These are phyloP conservation scores for Tylopilus sp. DNA, from an alignment of 768 basidiomycete species.

Conservation along the genomic window DNA sequence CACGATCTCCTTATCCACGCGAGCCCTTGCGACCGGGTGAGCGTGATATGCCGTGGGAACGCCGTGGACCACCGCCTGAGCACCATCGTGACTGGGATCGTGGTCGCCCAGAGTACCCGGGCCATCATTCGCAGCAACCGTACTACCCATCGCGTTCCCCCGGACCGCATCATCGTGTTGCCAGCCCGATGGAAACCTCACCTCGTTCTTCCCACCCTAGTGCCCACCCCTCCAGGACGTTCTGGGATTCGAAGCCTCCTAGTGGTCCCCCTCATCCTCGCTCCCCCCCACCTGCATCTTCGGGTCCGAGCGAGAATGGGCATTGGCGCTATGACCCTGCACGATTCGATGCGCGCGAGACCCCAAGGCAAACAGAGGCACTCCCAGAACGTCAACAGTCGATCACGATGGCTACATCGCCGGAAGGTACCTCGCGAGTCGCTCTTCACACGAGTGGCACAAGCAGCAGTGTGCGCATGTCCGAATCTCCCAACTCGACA, in stretches of 20 bases:
- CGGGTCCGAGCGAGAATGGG: constrained; percentile 40
- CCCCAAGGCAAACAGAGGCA: constrained; percentile 29
- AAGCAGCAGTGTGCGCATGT: constrained; percentile 38
- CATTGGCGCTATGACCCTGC: constrained; percentile 61
- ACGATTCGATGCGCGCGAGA: constrained; percentile 48
- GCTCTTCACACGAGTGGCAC: constrained; percentile 30
- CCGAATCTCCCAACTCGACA: constrained; percentile 56
- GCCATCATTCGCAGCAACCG: constrained; percentile 29
- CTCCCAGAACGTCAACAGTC: constrained; percentile 30
- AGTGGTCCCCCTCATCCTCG: constrained; percentile 28
- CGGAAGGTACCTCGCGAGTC: constrained; percentile 36
- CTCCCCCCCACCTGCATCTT: constrained; percentile 34
- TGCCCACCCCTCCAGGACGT: constrained; percentile 34
- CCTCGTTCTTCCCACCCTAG: constrained; percentile 51
- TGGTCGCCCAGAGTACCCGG: constrained; percentile 38
- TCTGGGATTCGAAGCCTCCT: constrained; percentile 63
- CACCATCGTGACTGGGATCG: constrained; percentile 55
- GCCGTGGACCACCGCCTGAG: constrained; percentile 43
- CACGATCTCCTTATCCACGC: constrained; percentile 59
- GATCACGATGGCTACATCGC: constrained; percentile 44
- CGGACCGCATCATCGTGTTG: constrained; percentile 36
- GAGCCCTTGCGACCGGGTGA: constrained; percentile 48
- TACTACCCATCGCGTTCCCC: constrained; percentile 36
- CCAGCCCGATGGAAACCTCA: constrained; percentile 58
- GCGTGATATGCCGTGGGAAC: constrained; percentile 58